These are phyloP conservation scores for Coleophoma cylindrospora DNA, from an alignment of 2,329 filamentous ascomycete species.

Conservation along the genomic window DNA sequence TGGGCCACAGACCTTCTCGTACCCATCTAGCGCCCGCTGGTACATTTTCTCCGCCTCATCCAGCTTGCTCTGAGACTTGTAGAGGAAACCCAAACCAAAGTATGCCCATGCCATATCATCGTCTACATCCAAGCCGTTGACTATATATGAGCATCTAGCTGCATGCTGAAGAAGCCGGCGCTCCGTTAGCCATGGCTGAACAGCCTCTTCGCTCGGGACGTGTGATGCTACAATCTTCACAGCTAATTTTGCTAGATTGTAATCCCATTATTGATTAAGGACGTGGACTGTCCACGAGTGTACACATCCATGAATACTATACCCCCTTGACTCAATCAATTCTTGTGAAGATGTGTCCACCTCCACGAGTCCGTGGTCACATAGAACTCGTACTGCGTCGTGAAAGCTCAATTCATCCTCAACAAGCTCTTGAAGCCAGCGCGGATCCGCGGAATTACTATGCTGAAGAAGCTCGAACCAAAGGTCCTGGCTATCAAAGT, in stretches of 20 bases:
- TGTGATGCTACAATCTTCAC: constrained; percentile 11
- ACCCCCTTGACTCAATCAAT: constrained; percentile 2
- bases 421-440: constrained; percentile 14
- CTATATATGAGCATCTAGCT: constrained; percentile 2
- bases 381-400: constrained; percentile 25
- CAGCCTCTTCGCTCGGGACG: not conserved
- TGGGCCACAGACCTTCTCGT: too few relatives aligned
- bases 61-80: too few relatives aligned
- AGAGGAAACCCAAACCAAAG: not conserved
- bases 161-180: constrained; percentile 3
- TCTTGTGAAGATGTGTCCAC: constrained; percentile 11
- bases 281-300: constrained; percentile 14
- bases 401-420: constrained; percentile 15
- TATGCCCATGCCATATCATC: constrained; percentile 6
- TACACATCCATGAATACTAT: constrained; percentile 12
- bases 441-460: constrained; percentile 6
- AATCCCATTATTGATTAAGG: constrained; percentile 10
- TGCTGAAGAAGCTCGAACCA: constrained; percentile 38
- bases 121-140: constrained; percentile 8
- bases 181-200: constrained; percentile 3
- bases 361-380: constrained; percentile 18
- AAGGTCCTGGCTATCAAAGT: constrained; percentile 36
- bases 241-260: constrained; percentile 5
- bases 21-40: too few relatives aligned
- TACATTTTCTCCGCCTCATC: too few relatives aligned